phyloP scores from a whole-genome alignment of 345 rosid species.

The Linum tenue region DNA sequence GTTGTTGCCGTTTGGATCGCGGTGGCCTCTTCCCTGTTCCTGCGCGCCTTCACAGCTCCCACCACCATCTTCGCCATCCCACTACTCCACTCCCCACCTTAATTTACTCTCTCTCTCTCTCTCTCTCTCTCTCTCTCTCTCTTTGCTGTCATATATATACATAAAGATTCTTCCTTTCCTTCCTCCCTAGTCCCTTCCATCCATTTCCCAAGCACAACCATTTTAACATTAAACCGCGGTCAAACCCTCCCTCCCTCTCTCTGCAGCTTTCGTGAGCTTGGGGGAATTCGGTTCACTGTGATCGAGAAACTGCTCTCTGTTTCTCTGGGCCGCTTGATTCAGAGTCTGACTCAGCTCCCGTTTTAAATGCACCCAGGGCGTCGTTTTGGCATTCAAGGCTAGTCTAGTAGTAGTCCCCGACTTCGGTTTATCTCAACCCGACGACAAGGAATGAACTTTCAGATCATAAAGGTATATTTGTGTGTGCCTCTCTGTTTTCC shows the following conservation, averaged over 20 bases:
- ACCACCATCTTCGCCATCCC: neutral
- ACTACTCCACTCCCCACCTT: neutral
- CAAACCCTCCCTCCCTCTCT: neutral
- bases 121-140: too few relatives aligned
- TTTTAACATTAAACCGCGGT: neutral
- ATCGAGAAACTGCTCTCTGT: neutral
- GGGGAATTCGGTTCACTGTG: constrained; percentile 6
- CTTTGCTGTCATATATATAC: neutral
- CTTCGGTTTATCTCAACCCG: too few relatives aligned
- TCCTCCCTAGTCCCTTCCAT: neutral
- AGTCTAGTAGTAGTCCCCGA: neutral
- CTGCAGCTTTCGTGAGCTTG: neutral
- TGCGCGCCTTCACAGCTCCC: neutral
- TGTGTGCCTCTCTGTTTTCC: neutral
- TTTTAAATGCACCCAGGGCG: neutral
- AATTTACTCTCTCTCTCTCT: neutral
- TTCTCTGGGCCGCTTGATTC: neutral
- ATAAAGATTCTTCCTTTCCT: neutral
- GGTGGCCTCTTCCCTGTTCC: too few relatives aligned
- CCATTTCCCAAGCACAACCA: neutral
- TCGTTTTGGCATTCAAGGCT: neutral
- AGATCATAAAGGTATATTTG: neutral
- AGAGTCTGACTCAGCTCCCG: neutral
- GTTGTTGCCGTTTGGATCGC: too few relatives aligned
- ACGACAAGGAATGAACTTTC: neutral